Evolutionary conservation across 345 rosid genomes (phyloP), one percentile per base, ranked within the genome.

Genomic region (Sonneratia alba): DNA sequence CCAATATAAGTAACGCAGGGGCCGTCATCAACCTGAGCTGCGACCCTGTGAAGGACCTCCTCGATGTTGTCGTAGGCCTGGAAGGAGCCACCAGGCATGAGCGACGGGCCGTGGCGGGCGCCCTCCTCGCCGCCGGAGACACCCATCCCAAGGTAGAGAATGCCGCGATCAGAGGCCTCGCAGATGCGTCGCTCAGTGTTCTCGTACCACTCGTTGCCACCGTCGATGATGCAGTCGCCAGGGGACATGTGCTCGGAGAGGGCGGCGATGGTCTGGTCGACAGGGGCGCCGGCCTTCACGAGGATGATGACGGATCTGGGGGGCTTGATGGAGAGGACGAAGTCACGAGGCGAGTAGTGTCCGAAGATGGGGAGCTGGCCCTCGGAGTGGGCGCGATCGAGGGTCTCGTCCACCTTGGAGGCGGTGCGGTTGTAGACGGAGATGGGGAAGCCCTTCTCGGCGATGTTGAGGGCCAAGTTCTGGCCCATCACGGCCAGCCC

Each of bases 401-500:
- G 65, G 49, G 99, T 92, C 43, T 94, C 97, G 79, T 94, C 97
- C 80, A 90, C 91, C 75, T 94, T 92, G 77, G 99, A 85, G 6
- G 91, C 45, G 32, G 96, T 91, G 43, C 97, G 90, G 71, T 94
- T 94, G 85, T 91, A 91, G 77, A 91, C 97, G 66, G 97, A 93
- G 84, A 93, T 91, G 0, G 96, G 96, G 79, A 93, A 93, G 59
- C 97, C 96, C 81, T 91, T 93, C 71, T 91, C 96, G 76, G 96
- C 96, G 72, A 93, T 79, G 87, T 93, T 93, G 3, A 93, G 83
- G 71, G 98, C 97, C 45, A 94, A 85, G 81, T 94, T 94, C 45
- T 91, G 98, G 42, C 98, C 98, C 97, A 94, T 94, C 9, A 94
- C 98, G 77, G 98, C 98, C n/a, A 94, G 89, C 7, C 98, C 97